Evolutionary conservation across 2,329 filamentous ascomycete species (phyloP).

Genomic region (Penicillium griseofulvum): DNA sequence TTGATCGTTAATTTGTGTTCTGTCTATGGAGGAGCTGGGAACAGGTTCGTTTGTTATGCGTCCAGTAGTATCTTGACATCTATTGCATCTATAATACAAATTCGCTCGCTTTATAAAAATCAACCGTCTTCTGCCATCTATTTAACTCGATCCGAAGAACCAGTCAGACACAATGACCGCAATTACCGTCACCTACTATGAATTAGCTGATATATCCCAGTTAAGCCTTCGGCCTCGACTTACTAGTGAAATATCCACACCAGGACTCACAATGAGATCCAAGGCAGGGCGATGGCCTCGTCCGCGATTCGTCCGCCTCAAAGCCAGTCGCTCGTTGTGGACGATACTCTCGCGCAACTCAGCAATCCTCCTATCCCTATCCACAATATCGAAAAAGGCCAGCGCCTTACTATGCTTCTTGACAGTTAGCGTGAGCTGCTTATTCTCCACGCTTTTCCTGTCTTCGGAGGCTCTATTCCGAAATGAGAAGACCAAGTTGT

Average conservation of each 20-base stretch:
- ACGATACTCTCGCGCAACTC: conserved; percentile 23
- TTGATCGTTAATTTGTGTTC: not conserved
- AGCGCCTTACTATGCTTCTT: conserved; percentile 12
- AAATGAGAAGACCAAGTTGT: conserved; percentile 17
- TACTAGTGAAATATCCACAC: conserved; percentile 26
- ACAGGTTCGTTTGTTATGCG: not conserved
- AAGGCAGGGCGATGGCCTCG: conserved; percentile 20
- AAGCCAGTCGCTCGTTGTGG: conserved; percentile 18
- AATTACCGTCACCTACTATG: not conserved
- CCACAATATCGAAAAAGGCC: conserved; percentile 21
- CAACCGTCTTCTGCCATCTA: not conserved
- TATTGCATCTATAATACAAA: not conserved
- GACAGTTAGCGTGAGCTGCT: conserved; percentile 14
- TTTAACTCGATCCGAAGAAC: not conserved
- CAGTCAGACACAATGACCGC: not conserved
- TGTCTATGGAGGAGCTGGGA: not conserved
- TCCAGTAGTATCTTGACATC: not conserved
- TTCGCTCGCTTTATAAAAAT: not conserved
- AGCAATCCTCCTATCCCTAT: conserved; percentile 21
- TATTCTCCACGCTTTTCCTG: conserved; percentile 9
- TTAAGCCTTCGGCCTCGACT: not conserved
- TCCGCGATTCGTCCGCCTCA: conserved; percentile 5
- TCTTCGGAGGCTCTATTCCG: conserved; percentile 15
- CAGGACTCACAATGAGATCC: conserved; percentile 22
- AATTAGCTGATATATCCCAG: not conserved